Conservation (phyloP, 106 monocot species). For the Dendrobium chrysotoxum region DNA sequence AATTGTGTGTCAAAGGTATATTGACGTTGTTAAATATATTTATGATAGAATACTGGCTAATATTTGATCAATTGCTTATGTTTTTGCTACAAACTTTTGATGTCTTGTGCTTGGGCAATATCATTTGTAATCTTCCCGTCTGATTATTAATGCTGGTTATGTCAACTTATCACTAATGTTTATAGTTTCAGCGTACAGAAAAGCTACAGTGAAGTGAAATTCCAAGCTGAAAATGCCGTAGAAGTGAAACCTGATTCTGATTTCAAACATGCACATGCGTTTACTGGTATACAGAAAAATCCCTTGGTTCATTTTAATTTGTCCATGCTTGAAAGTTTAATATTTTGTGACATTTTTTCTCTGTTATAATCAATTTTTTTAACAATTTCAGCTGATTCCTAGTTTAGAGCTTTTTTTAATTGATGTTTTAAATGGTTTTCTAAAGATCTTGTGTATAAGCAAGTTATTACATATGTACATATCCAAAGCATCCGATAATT, state of each 20-base stretch:
- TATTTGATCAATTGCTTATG: neutral
- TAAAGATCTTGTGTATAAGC: neutral
- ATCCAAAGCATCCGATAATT: neutral
- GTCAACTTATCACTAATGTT: neutral
- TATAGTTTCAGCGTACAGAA: neutral
- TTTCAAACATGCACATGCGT: neutral
- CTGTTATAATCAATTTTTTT: neutral
- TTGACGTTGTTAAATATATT: neutral
- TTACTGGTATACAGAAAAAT: constrained; percentile 12
- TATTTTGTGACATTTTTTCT: neutral
- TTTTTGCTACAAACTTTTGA: neutral
- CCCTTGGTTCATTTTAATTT: neutral
- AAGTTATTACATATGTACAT: neutral
- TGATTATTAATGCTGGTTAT: constrained; percentile 1
- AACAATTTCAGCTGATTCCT: neutral
- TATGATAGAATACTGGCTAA: neutral
- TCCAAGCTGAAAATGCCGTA: neutral
- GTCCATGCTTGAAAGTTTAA: neutral
- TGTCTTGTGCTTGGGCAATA: neutral
- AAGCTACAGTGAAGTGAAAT: constrained; percentile 1
- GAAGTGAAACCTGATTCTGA: constrained; percentile 9
- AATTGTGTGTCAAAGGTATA: neutral
- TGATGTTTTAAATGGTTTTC: neutral
- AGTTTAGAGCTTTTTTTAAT: neutral
- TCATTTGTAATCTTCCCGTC: neutral